These are phyloP conservation scores for Citrus maxima DNA, from an alignment of 345 rosid species.

Conservation along the genomic window DNA sequence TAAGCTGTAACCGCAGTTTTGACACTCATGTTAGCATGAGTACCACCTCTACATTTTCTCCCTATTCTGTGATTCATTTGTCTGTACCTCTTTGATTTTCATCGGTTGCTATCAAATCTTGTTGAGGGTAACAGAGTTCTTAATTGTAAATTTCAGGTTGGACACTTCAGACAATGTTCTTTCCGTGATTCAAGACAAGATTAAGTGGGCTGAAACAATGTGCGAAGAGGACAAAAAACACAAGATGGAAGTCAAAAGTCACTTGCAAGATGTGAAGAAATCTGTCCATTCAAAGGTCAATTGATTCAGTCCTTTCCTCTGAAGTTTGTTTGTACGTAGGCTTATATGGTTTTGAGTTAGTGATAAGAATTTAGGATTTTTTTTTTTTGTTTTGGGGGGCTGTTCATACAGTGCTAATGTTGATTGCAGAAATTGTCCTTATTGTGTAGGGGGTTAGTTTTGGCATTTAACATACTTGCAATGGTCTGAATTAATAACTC, in stretches of 20 bases:
- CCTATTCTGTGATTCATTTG: not conserved
- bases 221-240: conserved; percentile 34
- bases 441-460: not conserved
- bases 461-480: not conserved
- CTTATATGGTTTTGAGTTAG: not conserved
- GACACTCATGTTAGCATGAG: not conserved
- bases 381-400: not conserved
- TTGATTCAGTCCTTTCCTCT: not conserved
- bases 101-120: not conserved
- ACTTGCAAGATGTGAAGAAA: conserved; percentile 36
- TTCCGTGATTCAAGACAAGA: conserved; percentile 33
- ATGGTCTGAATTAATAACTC: not conserved
- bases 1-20: not conserved
- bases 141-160: conserved; percentile 25
- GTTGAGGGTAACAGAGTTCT: not conserved
- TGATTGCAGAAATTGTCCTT: conserved; percentile 4
- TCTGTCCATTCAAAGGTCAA: conserved; percentile 35
- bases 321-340: not conserved
- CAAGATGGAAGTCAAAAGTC: conserved; percentile 33
- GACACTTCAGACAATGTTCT: conserved; percentile 39
- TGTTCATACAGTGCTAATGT: not conserved
- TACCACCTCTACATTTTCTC: not conserved
- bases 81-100: not conserved
- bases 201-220: conserved; percentile 45
- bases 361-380: not conserved